Conservation (phyloP, 306 rosid species). For the Dryas octopetala region DNA sequence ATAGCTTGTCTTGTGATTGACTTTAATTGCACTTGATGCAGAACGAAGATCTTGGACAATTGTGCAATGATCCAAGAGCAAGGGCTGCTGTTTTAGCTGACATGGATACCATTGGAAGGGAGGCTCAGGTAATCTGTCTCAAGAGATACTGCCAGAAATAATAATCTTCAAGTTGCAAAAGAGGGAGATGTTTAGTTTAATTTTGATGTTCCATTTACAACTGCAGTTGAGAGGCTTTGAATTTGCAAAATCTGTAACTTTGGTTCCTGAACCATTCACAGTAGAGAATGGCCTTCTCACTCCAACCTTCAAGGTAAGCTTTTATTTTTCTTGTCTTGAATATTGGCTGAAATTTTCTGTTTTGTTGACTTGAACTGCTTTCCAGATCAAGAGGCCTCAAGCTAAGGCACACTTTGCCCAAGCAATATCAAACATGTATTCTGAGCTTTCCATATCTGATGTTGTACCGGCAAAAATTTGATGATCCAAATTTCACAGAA, state of each 20-base stretch:
- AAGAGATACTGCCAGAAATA: not conserved
- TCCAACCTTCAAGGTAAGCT: conserved; percentile 79
- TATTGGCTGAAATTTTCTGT: not conserved
- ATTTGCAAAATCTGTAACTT: conserved; percentile 71
- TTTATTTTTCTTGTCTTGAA: not conserved
- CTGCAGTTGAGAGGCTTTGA: conserved; percentile 92
- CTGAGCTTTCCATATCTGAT: conserved; percentile 55
- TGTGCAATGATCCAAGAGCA: conserved; percentile 75
- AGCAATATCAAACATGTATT: conserved; percentile 75
- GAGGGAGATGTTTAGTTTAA: not conserved
- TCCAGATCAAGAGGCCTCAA: conserved; percentile 85
- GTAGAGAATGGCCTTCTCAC: conserved; percentile 80
- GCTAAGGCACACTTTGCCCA: conserved; percentile 64
- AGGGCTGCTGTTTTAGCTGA: conserved; percentile 75
- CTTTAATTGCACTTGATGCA: conserved; percentile 33
- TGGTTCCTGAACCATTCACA: conserved; percentile 67
- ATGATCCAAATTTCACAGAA: conserved; percentile 9
- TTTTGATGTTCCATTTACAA: conserved; percentile 11
- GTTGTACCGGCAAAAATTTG: conserved; percentile 30
- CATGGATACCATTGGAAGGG: conserved; percentile 74
- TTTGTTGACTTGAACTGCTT: conserved; percentile 14
- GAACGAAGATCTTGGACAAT: conserved; percentile 61
- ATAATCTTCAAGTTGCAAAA: not conserved
- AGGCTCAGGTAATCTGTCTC: conserved; percentile 61
- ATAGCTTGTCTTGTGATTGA: too few relatives aligned